These are phyloP conservation scores for Osmozyma mogii DNA, from an alignment of 805 yeast species.

Conservation along the genomic window DNA sequence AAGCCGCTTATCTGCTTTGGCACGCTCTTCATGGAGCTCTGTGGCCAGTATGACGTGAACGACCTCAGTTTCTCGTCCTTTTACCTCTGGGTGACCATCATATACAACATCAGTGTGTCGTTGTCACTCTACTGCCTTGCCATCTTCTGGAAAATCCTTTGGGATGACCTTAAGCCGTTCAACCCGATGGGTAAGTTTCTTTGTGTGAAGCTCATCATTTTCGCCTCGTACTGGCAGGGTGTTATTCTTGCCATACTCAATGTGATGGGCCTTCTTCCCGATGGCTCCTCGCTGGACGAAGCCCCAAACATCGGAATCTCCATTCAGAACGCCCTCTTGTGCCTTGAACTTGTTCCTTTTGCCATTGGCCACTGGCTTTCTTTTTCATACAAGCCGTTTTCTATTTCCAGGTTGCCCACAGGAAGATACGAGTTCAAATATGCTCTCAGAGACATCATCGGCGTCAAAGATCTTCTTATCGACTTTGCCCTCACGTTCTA, in stretches of 20 bases:
- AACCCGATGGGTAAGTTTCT: conserved; percentile 89
- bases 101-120: conserved; percentile 76
- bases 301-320: conserved; percentile 41
- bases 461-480: conserved; percentile 64
- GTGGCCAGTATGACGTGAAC: conserved; percentile 45
- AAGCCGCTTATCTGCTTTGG: conserved; percentile 72
- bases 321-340: conserved; percentile 71
- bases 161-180: conserved; percentile 65
- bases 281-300: conserved; percentile 15
- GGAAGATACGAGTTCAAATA: conserved; percentile 52
- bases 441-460: conserved; percentile 73
- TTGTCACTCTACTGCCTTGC: conserved; percentile 80
- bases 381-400: conserved; percentile 70
- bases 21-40: conserved; percentile 38
- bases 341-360: conserved; percentile 78
- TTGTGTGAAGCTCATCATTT: conserved; percentile 87
- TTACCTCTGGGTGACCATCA: conserved; percentile 55
- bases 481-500: conserved; percentile 69
- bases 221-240: conserved; percentile 99
- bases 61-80: conserved; percentile 41
- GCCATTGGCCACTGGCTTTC: conserved; percentile 86
- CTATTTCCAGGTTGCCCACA: conserved; percentile 51
- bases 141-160: conserved; percentile 87
- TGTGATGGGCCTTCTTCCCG: conserved; percentile 39
- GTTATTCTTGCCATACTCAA: conserved; percentile 47